Evolutionary conservation across 345 rosid genomes (phyloP).

Genomic region (Alliaria petiolata): DNA sequence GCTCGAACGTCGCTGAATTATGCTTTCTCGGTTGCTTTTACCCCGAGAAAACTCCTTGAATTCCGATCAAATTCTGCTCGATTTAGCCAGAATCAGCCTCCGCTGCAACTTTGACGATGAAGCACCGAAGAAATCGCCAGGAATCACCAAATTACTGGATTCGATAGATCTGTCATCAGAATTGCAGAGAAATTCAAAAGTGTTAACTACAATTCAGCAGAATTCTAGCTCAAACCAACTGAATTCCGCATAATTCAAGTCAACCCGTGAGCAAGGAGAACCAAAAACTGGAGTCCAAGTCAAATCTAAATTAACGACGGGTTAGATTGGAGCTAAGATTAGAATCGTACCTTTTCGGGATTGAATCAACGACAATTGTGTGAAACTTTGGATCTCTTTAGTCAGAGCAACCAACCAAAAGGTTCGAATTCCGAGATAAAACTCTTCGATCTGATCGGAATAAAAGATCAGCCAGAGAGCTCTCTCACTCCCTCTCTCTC

Average conservation of each 20-base stretch:
- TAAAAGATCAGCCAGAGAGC: constrained; percentile 22
- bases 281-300: not conserved
- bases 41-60: not conserved
- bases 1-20: constrained; percentile 20
- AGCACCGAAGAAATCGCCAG: not conserved
- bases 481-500: not conserved
- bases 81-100: not conserved
- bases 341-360: constrained; percentile 14
- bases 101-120: not conserved
- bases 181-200: too few relatives aligned
- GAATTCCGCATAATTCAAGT: constrained; percentile 37
- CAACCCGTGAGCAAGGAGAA: constrained; percentile 14
- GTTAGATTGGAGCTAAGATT: not conserved
- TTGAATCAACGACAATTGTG: constrained; percentile 3
- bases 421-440: not conserved
- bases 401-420: not conserved
- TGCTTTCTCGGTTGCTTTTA: too few relatives aligned
- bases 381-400: constrained; percentile 9
- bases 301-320: not conserved
- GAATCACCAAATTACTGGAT: not conserved
- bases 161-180: constrained; percentile 31
- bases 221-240: not conserved
- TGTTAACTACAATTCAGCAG: constrained; percentile 18
- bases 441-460: constrained; percentile 26
- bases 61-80: not conserved